Evolutionary conservation across 805 yeast genomes (phyloP), one percentile per base, ranked within the genome.

Genomic region (Nakazawaea ernobii): DNA sequence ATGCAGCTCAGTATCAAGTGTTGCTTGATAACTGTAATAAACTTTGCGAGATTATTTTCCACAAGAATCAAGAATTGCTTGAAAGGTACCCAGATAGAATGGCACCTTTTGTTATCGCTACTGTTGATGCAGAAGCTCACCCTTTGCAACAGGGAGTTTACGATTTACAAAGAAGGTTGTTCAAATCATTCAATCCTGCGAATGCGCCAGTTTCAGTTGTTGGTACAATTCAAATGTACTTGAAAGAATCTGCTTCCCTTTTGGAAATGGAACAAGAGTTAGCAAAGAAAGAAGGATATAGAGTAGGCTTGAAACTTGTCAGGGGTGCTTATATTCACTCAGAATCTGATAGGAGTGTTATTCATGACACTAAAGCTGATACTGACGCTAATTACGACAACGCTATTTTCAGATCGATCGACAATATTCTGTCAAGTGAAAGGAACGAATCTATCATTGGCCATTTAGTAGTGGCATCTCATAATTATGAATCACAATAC

Each of bases 271-370:
- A 91, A 62, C 77, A 79, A 53, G 65, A 72, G 54, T 69, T 81
- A 48, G 97, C 97, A 14, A 55, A 67, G 49, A 62, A 73, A 47
- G 74, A 77, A 45, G 65, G 67, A 15, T 91, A 91, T 66, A 77
- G 85, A 60, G 67, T 90, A 49, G 97, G 96, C 17, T 71, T 90
- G 71, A 91, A 91, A 66, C 75, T 91, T 47, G 98, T 91, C 14
- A 80, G 98, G 66, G 98, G 98, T 54, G 98, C 98, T 13, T 91
- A 91, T 70, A 80, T 91, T 51, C 97, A 91, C 62, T 80, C 95
- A 6, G 98, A 91, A 69, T 77, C 85, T 32, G 73, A 84, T 53
- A 75, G 97, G 59, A 54, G 60, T 44, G 83, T 87, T 15, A 88
- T 91, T 51, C 92, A 84, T 68, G 70, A 73, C 52, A 77, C 89